Evolutionary conservation across 1,284 basidiomycete genomes (phyloP), one percentile per base, ranked within the genome.

Genomic region (Baeospora myosura): DNA sequence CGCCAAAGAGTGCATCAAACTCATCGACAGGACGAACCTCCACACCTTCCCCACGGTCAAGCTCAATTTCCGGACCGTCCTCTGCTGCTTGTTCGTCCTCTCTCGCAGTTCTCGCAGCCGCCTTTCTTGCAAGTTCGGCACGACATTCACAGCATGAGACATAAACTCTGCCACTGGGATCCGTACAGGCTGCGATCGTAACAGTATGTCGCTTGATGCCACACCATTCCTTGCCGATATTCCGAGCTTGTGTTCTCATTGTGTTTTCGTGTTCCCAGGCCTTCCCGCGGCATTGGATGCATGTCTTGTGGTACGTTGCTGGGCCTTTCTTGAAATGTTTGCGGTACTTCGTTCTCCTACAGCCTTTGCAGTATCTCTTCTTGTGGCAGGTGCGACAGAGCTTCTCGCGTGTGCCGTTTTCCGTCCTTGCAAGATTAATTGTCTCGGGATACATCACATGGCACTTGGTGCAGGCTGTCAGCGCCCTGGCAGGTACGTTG

Each of bases 1-100:
- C 42, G 5, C 45, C 42, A 35, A 41, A 41, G 14, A 33, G 14
- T 2, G 2, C 22, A 22, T 47, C 45, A 39, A 32, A 47, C 14
- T 47, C 45, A 24, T 47, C 45, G 5, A 22, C 18, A 6, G 12
- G 4, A 8, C 40, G 36, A 3, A 11, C n/a, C 11, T 34, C 7
- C 6, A 43, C 31, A 8, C 41, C 45, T 14, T 40, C 45, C n/a
- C 32, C 41, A 6, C 16, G 32, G 7, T 46, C 45, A 8, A 38
- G 6, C 11, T 21, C 30, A 0, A 12, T 23, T 6, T 38, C 43
- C n/a, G 26, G 17, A 7, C 34, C 31, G 3, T 41, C 22, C 12
- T 14, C 11, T 2, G 21, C 2, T 14, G n/a, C 6, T 3, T 8
- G 3, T 11, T 34, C 18, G 4, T 11, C 21, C 21, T 34, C 32